A percentile compares a stretch with the other conserved stretches of the same genome.
Evolutionary conservation across 2,329 filamentous ascomycete species (phyloP).

Genomic region (Dactylonectria macrodidyma): DNA sequence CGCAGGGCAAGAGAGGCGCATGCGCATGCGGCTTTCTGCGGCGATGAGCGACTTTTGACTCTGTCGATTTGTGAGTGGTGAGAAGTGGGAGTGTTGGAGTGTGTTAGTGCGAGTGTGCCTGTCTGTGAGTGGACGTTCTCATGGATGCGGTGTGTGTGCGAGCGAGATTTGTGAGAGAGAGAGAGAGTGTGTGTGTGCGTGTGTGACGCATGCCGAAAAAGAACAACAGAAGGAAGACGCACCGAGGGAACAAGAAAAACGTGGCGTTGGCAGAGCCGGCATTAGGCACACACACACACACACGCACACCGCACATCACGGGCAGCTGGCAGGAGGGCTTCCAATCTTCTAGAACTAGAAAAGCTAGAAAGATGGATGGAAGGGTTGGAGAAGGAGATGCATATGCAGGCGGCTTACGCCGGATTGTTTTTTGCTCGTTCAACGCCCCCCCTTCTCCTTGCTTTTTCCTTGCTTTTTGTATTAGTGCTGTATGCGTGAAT

Average conservation of each 20-base stretch:
- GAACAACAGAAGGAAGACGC: background rate
- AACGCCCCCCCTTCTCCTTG: too few relatives aligned
- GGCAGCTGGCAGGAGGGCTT: background rate
- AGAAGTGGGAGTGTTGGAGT: too few relatives aligned
- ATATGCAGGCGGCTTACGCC: constrained; percentile 11
- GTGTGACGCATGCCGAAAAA: too few relatives aligned
- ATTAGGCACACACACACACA: background rate
- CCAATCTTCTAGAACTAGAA: background rate
- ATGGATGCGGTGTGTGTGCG: too few relatives aligned
- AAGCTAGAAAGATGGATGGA: constrained; percentile 28
- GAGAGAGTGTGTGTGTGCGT: too few relatives aligned
- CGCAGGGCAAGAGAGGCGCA: background rate
- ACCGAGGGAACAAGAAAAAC: too few relatives aligned
- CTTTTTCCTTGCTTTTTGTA: too few relatives aligned
- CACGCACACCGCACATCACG: constrained; percentile 15
- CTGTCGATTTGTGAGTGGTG: background rate
- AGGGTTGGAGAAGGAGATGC: constrained; percentile 20
- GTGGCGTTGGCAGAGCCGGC: too few relatives aligned
- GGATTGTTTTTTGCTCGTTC: background rate
- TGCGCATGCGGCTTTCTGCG: background rate
- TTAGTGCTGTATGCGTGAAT: background rate
- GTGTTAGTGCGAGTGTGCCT: too few relatives aligned
- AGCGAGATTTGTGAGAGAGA: too few relatives aligned
- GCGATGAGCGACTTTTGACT: background rate
- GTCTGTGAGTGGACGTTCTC: too few relatives aligned